Conservation (phyloP, 495 filamentous ascomycete species). For the Neurospora sp. region DNA sequence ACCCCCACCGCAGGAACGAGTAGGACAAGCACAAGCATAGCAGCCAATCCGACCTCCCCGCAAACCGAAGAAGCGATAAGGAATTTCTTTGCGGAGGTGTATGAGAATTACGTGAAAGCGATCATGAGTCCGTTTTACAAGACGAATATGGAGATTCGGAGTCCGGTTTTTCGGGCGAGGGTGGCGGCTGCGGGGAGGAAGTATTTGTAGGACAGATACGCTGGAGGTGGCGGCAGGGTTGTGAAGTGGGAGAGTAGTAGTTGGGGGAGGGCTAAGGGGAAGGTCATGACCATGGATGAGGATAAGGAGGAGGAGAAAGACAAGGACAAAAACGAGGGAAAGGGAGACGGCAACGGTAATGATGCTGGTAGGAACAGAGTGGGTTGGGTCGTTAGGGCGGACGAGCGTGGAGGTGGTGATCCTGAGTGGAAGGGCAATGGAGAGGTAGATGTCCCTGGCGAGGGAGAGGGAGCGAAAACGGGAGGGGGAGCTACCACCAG, state of each 20-base stretch:
- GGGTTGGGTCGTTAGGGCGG: not conserved
- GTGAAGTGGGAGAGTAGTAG: not conserved
- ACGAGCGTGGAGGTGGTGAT: not conserved
- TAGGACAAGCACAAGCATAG: too few species aligned
- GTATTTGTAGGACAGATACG: conserved; percentile 51
- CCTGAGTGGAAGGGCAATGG: not conserved
- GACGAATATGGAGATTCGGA: conserved; percentile 70
- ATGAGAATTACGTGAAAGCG: conserved; percentile 92
- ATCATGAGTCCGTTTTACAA: conserved; percentile 93
- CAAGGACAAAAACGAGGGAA: not conserved
- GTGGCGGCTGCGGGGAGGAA: conserved; percentile 86
- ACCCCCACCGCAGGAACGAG: too few species aligned
- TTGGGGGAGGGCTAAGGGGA: not conserved
- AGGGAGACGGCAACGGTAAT: not conserved
- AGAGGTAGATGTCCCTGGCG: not conserved
- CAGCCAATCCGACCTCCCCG: conserved; percentile 70
- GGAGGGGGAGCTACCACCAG: not conserved
- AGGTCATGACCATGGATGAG: not conserved
- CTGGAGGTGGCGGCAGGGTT: too few species aligned
- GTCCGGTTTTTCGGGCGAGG: conserved; percentile 70
- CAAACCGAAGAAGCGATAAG: conserved; percentile 91
- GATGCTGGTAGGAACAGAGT: not conserved
- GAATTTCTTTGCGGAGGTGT: conserved; percentile 88
- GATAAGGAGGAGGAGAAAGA: not conserved
- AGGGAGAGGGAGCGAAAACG: not conserved